Base-by-base conservation (phyloP, 768 basidiomycete species). In the Leccinum variicolor region DNA sequence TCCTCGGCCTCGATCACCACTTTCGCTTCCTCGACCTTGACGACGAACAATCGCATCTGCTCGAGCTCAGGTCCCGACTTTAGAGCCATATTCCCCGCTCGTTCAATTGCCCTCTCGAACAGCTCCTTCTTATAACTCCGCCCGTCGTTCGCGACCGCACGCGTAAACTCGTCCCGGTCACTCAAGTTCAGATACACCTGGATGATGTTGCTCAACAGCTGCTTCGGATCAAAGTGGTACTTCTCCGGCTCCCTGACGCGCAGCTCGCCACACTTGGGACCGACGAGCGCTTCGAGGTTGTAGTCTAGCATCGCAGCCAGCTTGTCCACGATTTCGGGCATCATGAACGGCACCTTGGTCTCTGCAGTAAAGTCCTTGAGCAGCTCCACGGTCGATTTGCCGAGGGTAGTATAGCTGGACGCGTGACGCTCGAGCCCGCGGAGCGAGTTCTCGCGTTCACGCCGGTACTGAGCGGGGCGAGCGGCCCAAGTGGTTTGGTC, bases 281-380 rank as follows among this genome's bases (percentile, higher is more conserved):
- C 97, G 47, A 87, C 92, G 23, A 99, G 84, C 2, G 86, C 87
- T 50, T 88, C 85, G 19, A 99, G 79, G 67, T 98, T 98, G 75
- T 94, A 94, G 69, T 97, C 92, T 66, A 99, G 74, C 91, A 97
- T 98, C 1, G 95, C 95, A 3, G 97, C 97, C 15, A 99, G 81
- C 34, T 90, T 84, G 70, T 95, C 89, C 52, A 98, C 92, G 49
- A 99, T 98, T 74, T 99, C 97, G 8, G 91, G 89, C 74, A 92
- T 89, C 84, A 97, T 90, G 74, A 98, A 99, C 0, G 97, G 95
- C 26, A 79, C 83, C 69, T 90, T 93, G 0, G 93, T 91, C 70
- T 96, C 90, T 0, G 87, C 90, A 1, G 96, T 96, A 76, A 98
- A 94, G 54, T 91, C 81, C 69, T 92, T 92, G 64, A 99, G 82